Evolutionary conservation across 345 rosid genomes (phyloP).

Genomic region (Eucalyptus curtisii): DNA sequence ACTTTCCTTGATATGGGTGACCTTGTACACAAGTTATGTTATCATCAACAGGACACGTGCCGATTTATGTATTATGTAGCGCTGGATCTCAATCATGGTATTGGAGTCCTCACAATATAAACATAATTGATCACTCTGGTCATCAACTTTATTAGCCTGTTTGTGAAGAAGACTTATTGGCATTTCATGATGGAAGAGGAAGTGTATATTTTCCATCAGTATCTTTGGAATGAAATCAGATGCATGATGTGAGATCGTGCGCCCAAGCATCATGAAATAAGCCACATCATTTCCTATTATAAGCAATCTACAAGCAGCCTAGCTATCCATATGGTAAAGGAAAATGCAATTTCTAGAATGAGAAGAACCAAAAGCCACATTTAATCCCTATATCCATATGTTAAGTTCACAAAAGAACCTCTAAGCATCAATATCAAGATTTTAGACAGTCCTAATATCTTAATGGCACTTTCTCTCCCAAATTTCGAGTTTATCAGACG

Average conservation of each 20-base stretch:
- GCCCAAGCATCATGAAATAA: not conserved
- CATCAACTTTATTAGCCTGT: not conserved
- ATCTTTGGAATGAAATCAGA: not conserved
- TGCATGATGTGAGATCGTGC: not conserved
- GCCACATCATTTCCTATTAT: not conserved
- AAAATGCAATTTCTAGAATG: not conserved
- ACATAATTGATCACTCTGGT: not conserved
- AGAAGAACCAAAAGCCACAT: not conserved
- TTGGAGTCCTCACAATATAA: not conserved
- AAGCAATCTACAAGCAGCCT: not conserved
- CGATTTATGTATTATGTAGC: not conserved
- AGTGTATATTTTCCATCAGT: not conserved
- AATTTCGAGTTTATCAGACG: not conserved
- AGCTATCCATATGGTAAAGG: not conserved
- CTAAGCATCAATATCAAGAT: not conserved
- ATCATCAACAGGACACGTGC: not conserved
- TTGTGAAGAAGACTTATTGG: not conserved
- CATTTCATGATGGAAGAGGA: not conserved
- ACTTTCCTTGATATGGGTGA: not conserved
- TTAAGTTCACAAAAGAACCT: not conserved
- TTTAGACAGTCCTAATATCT: not conserved
- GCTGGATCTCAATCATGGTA: not conserved
- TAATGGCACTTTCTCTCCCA: not conserved
- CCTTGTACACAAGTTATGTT: not conserved
- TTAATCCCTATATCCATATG: not conserved